These are phyloP conservation scores for Trichoderma reesei DNA, from an alignment of 495 filamentous ascomycete genomes.

Conservation along the genomic window DNA sequence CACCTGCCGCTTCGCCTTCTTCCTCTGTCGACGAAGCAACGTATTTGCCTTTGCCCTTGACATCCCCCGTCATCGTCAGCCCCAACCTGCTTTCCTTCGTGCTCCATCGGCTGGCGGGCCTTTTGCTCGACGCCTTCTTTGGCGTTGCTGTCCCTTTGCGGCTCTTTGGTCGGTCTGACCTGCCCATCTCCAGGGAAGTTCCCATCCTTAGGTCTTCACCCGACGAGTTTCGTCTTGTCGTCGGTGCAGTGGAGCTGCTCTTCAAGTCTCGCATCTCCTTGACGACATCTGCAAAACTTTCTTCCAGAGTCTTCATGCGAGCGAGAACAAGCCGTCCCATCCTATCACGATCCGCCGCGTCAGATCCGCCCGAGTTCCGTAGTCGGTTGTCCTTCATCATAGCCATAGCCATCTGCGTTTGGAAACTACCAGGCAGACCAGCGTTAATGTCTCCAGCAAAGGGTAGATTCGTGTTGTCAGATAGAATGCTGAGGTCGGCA, in stretches of 20 bases:
- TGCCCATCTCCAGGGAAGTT: background rate
- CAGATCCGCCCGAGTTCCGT: slow-evolving; percentile 22
- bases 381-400: slow-evolving; percentile 23
- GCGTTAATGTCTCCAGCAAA: slow-evolving; percentile 54
- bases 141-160: slow-evolving; percentile 11
- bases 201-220: slow-evolving; percentile 25
- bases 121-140: slow-evolving; percentile 17
- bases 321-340: slow-evolving; percentile 81
- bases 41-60: slow-evolving; percentile 22
- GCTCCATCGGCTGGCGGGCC: slow-evolving; percentile 15
- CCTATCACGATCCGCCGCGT: slow-evolving; percentile 49
- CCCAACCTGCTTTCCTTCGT: slow-evolving; percentile 14
- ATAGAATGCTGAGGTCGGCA: slow-evolving; percentile 57
- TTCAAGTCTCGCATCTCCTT: slow-evolving; percentile 68
- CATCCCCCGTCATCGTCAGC: slow-evolving; percentile 7
- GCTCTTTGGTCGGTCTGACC: slow-evolving; percentile 6
- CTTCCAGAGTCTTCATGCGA: slow-evolving; percentile 83
- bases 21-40: slow-evolving; percentile 15
- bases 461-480: slow-evolving; percentile 49
- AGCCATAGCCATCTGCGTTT: slow-evolving; percentile 68
- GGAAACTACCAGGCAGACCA: slow-evolving; percentile 62
- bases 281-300: slow-evolving; percentile 72
- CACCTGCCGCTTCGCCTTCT: slow-evolving; percentile 14
- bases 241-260: slow-evolving; percentile 23
- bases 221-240: slow-evolving; percentile 30